phyloP scores from a whole-genome alignment of 1,284 basidiomycete species.

The Sporisorium scitamineum region DNA sequence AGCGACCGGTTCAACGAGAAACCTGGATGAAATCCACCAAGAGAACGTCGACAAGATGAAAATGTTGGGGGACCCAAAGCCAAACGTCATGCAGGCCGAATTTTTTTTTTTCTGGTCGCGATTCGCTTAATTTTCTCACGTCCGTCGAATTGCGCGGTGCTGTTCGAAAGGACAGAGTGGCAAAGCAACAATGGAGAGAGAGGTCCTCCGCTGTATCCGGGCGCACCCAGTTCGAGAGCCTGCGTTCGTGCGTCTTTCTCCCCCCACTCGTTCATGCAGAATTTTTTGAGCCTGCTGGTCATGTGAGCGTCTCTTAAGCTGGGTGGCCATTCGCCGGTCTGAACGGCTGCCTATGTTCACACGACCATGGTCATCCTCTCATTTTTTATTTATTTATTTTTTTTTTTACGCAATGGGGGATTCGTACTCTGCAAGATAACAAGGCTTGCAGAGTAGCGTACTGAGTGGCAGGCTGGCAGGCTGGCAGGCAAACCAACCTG shows the following conservation, averaged over 20 bases:
- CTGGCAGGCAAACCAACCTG: not conserved
- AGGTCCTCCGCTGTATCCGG: too few species aligned
- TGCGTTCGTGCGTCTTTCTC: too few species aligned
- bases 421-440: too few species aligned
- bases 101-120: not conserved
- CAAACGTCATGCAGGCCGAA: not conserved
- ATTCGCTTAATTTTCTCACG: not conserved
- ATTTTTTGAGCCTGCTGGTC: not conserved
- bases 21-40: not conserved
- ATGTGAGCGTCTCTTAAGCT: not conserved
- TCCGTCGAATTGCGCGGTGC: not conserved
- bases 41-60: not conserved
- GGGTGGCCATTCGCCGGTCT: not conserved
- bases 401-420: too few species aligned
- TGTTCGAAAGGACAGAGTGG: not conserved
- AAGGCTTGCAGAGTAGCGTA: too few species aligned
- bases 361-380: not conserved
- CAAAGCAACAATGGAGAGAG: not conserved
- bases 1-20: not conserved
- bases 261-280: not conserved
- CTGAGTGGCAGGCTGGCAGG: too few species aligned
- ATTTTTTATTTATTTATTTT: too few species aligned
- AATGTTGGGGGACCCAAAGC: too few species aligned
- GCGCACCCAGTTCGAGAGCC: not conserved
- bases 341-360: not conserved